These are phyloP conservation scores for Dinochytrium kinnereticum DNA, from an alignment of 371 early-diverging fungal genomes.

Conservation along the genomic window DNA sequence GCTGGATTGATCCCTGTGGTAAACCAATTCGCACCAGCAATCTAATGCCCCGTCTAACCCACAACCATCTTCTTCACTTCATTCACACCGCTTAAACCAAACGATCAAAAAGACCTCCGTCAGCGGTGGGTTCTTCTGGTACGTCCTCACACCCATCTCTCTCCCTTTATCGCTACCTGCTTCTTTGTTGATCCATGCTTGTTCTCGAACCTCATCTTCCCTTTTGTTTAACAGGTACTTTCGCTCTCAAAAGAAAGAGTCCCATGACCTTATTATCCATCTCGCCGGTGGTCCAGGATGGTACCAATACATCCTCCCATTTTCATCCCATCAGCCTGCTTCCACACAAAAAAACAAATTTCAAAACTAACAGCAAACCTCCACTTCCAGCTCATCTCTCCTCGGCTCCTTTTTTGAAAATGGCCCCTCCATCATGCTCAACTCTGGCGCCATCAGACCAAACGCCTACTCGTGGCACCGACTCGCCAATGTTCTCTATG, in stretches of 20 bases:
- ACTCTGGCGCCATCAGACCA: slow-evolving; percentile 21
- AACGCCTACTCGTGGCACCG: slow-evolving; percentile 40
- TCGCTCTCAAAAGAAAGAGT: background rate
- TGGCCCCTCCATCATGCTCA: slow-evolving; percentile 51
- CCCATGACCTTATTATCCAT: slow-evolving; percentile 47
- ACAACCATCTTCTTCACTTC: no score
- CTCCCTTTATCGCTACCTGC: no score
- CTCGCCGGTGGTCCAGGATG: slow-evolving; percentile 64
- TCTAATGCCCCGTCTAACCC: background rate
- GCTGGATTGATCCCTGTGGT: slow-evolving; percentile 26
- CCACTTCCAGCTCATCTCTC: slow-evolving; percentile 40
- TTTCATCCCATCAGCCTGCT: background rate
- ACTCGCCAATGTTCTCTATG: slow-evolving; percentile 54
- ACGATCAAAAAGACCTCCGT: background rate
- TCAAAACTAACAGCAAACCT: no score
- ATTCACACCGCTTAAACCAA: no score
- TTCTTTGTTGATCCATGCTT: no score
- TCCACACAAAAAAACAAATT: background rate
- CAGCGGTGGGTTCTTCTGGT: background rate
- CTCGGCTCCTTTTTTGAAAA: slow-evolving; percentile 60
- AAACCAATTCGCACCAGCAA: background rate
- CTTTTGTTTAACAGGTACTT: slow-evolving; percentile 14
- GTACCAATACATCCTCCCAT: background rate
- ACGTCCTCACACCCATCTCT: no score
- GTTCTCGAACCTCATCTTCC: no score